Evolutionary conservation across 1,284 basidiomycete species (phyloP).

Genomic region (Malassezia nana): DNA sequence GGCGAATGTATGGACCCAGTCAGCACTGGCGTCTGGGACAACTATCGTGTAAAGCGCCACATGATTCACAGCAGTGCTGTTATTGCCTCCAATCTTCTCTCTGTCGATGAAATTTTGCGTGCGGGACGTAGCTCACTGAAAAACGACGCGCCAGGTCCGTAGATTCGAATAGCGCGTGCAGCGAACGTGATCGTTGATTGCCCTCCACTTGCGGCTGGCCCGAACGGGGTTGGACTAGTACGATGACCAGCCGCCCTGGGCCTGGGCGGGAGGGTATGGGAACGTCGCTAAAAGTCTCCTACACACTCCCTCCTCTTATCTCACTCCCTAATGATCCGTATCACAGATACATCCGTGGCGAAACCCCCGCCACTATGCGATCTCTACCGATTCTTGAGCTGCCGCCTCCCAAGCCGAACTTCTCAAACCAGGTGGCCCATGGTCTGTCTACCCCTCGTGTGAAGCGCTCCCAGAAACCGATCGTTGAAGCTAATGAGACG

Average conservation of each 20-base stretch:
- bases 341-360: slow-evolving; percentile 1
- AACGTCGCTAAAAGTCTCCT: slow-evolving; percentile 18
- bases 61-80: slow-evolving; percentile 96
- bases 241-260: not conserved
- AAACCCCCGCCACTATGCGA: slow-evolving; percentile 10
- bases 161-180: not conserved
- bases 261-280: not conserved
- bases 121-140: slow-evolving; percentile 57
- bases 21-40: slow-evolving; percentile 94
- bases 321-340: slow-evolving; percentile 6
- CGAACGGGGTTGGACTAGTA: not conserved
- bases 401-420: slow-evolving; percentile 3
- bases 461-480: not conserved
- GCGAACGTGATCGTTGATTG: too few relatives aligned
- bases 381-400: slow-evolving; percentile 25
- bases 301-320: slow-evolving; percentile 24
- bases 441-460: not conserved
- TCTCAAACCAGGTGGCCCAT: not conserved
- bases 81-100: slow-evolving; percentile 88
- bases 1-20: slow-evolving; percentile 95
- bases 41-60: slow-evolving; percentile 95
- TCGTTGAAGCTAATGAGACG: not conserved
- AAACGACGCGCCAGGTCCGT: slow-evolving; percentile 25
- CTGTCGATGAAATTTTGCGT: slow-evolving; percentile 87
- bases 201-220: not conserved